Base-by-base conservation (phyloP, 306 rosid species). In the Prunus davidiana region DNA sequence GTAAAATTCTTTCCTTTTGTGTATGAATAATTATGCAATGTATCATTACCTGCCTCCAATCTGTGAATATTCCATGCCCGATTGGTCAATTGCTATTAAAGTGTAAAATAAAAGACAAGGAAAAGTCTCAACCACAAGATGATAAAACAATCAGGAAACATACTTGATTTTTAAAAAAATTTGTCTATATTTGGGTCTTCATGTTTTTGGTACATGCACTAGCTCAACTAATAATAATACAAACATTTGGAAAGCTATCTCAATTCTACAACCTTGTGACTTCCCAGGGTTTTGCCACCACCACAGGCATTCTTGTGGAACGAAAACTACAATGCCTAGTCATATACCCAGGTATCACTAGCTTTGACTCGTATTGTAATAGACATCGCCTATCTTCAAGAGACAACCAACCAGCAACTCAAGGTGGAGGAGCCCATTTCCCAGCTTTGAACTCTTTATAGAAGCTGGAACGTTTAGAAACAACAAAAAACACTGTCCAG, bases 401-500 rank as follows among this genome's bases (percentile, higher is more conserved):
- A 15, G n/a, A 62, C 45, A 6, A 15, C 45, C 45, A 5, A 12
- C 34, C 65, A 13, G 32, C 32, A 12, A 13, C 65, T 60, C 38
- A 1, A 12, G 18, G 65, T 34, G 97, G 97, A 80, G 87, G 92
- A 75, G 80, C 67, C 99, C 99, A 95, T 52, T 83, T 79, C 72
- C 97, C 97, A 32, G 95, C 85, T 83, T 88, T 90, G 97, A 95
- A 95, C 79, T 88, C 87, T 71, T 79, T 57, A 67, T 89, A 92
- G 83, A 95, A 95, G 83, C 79, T 83, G 71, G 99, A 89, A 52
- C 77, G 77, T 86, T 86, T 89, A 24, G 97, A 90, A 76, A 95
- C 93, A 50, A 88, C 96, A 78, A 84, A 89, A 84, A 92, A 92
- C 56, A 95, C 99, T 92, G 97, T 91, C 83, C 34, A 16, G 38